Base-by-base conservation (phyloP, 2,329 filamentous ascomycete species). In the Fusarium ambrosium region DNA sequence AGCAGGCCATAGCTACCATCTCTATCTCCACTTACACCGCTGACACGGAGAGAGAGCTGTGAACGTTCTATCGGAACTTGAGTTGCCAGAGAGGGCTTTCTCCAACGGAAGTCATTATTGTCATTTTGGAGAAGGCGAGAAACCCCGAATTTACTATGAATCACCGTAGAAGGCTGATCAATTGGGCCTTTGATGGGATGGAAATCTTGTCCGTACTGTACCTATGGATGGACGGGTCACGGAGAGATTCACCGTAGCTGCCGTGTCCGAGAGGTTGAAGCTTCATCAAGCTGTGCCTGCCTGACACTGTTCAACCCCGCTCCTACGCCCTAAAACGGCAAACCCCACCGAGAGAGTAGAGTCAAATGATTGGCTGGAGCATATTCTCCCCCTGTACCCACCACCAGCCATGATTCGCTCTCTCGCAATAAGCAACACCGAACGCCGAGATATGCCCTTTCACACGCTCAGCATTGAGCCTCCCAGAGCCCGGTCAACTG, bases 391-490 rank as follows among this genome's bases (percentile, higher is more conserved):
- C 62, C 62, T 70, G 59, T 65, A 45, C 37, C 29, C 55, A 62
- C 59, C 67, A 62, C 20, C 55, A 70, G 56, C 68, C 58, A 56
- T 62, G 27, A 43, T 64, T 62, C 51, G 58, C 60, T 66, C 53
- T 60, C 71, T 61, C 34, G 55, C 53, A 70, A 37, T 6, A 53
- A 29, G 32, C 64, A 72, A 77, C 72, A 22, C 79, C 79, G 79
- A 80, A 80, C 69, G 64, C 79, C 79, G 79, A 80, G 75, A 79
- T 79, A 80, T 78, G 72, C 71, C 79, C 78, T 66, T 64, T 60
- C 56, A 55, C 61, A 65, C 45, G 41, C 51, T 62, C 65, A 24
- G 14, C 67, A 13, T 16, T 53, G 48, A 55, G 48, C 48, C 48
- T 55, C 48, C 11, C 48, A 53, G 24, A 53, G 48, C 48, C 48